These are phyloP conservation scores for Paracoccidioides lutzii DNA, from an alignment of 2,329 filamentous ascomycete species.

Conservation along the genomic window DNA sequence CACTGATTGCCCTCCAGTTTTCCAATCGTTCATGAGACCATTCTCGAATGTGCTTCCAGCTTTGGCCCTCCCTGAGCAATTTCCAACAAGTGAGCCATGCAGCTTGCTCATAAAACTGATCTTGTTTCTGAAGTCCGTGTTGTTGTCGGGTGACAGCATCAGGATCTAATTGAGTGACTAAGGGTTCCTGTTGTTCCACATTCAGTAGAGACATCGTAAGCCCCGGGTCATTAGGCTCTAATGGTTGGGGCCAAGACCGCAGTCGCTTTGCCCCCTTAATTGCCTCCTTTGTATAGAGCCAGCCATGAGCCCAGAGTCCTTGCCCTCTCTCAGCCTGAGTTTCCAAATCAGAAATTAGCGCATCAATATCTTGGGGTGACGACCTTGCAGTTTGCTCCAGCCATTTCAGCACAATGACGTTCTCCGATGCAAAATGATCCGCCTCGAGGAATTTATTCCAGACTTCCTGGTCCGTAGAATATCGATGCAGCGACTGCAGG, in stretches of 20 bases:
- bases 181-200: conserved; percentile 45
- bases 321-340: conserved; percentile 59
- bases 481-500: conserved; percentile 38
- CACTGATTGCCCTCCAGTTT: conserved; percentile 73
- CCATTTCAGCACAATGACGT: conserved; percentile 72
- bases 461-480: conserved; percentile 47
- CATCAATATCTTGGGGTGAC: conserved; percentile 57
- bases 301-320: conserved; percentile 74
- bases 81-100: conserved; percentile 94
- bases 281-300: conserved; percentile 78
- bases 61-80: conserved; percentile 73
- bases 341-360: conserved; percentile 63
- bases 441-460: conserved; percentile 64
- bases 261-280: conserved; percentile 84
- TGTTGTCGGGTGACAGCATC: conserved; percentile 83
- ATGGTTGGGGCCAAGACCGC: conserved; percentile 50
- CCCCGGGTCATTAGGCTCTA: conserved; percentile 50
- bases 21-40: conserved; percentile 82
- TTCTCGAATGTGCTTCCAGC: conserved; percentile 58
- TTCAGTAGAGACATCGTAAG: conserved; percentile 45
- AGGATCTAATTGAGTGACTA: conserved; percentile 83
- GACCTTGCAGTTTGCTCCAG: conserved; percentile 62
- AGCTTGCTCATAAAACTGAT: conserved; percentile 77
- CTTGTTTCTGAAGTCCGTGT: conserved; percentile 63
- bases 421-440: conserved; percentile 63